Evolutionary conservation across 768 basidiomycete species (phyloP).

Genomic region (Xanthoconium purpureum): DNA sequence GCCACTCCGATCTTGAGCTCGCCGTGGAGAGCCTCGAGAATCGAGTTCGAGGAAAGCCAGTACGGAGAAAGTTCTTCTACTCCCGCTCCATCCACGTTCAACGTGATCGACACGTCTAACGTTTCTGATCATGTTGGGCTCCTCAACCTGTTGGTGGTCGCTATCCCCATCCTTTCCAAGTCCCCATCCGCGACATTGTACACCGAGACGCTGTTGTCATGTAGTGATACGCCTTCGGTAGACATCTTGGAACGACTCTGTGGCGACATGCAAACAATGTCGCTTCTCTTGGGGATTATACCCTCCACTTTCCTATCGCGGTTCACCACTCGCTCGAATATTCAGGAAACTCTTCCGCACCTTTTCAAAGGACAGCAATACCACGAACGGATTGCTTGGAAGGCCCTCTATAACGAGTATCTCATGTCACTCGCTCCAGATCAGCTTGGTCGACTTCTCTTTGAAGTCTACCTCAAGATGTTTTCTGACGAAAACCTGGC

Average conservation of each 20-base stretch:
- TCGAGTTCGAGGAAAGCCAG: slow-evolving; percentile 21
- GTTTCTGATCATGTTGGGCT: slow-evolving; percentile 31
- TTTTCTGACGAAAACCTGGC: slow-evolving; percentile 29
- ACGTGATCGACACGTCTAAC: slow-evolving; percentile 36
- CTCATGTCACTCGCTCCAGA: slow-evolving; percentile 20
- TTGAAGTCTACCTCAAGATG: slow-evolving; percentile 29
- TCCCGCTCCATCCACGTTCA: slow-evolving; percentile 28
- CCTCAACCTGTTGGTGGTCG: slow-evolving; percentile 24
- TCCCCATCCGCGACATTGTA: slow-evolving; percentile 26
- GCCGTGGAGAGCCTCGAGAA: slow-evolving; percentile 25
- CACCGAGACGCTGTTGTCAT: slow-evolving; percentile 27
- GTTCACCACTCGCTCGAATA: slow-evolving; percentile 31
- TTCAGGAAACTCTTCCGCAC: slow-evolving; percentile 18
- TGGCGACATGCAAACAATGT: slow-evolving; percentile 27
- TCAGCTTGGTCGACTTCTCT: slow-evolving; percentile 26
- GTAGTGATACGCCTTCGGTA: slow-evolving; percentile 5
- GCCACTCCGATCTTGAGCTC: slow-evolving; percentile 19
- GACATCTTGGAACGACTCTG: slow-evolving; percentile 24
- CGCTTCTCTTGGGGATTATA: slow-evolving; percentile 27
- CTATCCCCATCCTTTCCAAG: slow-evolving; percentile 23
- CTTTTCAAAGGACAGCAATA: slow-evolving; percentile 5
- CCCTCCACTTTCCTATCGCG: slow-evolving; percentile 25
- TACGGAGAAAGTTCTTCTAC: slow-evolving; percentile 14
- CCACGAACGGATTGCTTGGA: slow-evolving; percentile 29
- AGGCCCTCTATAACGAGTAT: slow-evolving; percentile 5